phyloP scores from a whole-genome alignment of 2,329 filamentous ascomycete genomes.

The Westerdykella sp. region DNA sequence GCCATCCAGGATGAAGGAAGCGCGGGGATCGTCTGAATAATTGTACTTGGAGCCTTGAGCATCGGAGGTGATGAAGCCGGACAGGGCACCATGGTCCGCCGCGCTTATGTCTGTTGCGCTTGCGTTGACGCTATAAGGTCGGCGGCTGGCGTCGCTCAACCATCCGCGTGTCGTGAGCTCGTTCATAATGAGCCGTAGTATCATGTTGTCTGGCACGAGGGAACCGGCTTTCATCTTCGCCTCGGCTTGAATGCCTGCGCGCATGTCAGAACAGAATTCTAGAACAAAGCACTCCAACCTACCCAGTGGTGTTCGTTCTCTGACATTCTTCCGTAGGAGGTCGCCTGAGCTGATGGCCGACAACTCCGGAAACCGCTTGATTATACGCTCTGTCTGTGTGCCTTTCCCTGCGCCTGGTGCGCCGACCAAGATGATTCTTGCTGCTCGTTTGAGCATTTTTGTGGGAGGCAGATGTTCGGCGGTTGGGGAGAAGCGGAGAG shows the following conservation, averaged over 20 bases:
- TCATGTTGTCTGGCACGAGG: constrained; percentile 87
- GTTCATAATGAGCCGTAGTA: constrained; percentile 85
- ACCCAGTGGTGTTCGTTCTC: constrained; percentile 81
- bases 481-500: neutral
- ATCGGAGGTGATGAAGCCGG: constrained; percentile 38
- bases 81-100: constrained; percentile 33
- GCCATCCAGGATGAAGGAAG: constrained; percentile 92
- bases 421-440: constrained; percentile 88
- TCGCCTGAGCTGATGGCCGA: constrained; percentile 92
- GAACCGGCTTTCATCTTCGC: constrained; percentile 78
- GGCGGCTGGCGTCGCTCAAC: constrained; percentile 53
- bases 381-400: constrained; percentile 85
- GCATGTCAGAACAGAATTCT: constrained; percentile 11
- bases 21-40: constrained; percentile 62
- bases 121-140: constrained; percentile 43
- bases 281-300: constrained; percentile 14
- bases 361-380: constrained; percentile 80
- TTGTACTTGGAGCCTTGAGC: constrained; percentile 31
- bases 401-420: constrained; percentile 97
- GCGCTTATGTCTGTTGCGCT: constrained; percentile 24
- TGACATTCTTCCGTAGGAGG: constrained; percentile 85
- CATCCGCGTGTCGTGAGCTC: constrained; percentile 82
- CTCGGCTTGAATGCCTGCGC: constrained; percentile 80
- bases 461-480: neutral
- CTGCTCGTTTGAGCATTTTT: constrained; percentile 54